phyloP scores from a whole-genome alignment of 2,329 filamentous ascomycete species.

The Annulohypoxylon truncatum region DNA sequence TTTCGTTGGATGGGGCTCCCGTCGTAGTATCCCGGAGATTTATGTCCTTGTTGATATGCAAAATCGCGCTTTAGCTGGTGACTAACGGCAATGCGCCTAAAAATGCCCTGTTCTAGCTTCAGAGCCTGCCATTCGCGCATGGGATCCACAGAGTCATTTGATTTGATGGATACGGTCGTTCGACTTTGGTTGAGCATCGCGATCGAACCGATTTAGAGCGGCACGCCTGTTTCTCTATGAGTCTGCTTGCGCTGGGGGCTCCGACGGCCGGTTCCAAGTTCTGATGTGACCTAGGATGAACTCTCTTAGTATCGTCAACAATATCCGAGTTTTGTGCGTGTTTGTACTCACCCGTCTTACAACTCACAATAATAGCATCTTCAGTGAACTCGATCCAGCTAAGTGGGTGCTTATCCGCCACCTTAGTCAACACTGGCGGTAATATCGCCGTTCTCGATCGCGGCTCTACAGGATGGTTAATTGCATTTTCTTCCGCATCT shows the following conservation, averaged over 20 bases:
- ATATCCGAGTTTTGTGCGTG: background rate
- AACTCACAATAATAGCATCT: slow-evolving; percentile 91
- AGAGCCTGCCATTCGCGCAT: background rate
- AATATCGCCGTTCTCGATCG: slow-evolving; percentile 84
- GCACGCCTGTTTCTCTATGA: slow-evolving; percentile 10
- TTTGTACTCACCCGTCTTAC: slow-evolving; percentile 79
- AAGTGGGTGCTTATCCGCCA: slow-evolving; percentile 85
- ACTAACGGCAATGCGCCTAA: background rate
- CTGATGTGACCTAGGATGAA: slow-evolving; percentile 53
- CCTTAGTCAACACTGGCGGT: slow-evolving; percentile 90
- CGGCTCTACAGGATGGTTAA: slow-evolving; percentile 86
- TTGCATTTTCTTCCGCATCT: slow-evolving; percentile 64
- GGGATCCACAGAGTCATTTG: slow-evolving; percentile 9
- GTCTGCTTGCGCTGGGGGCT: slow-evolving; percentile 49
- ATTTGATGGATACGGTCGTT: slow-evolving; percentile 4
- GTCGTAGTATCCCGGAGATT: slow-evolving; percentile 23
- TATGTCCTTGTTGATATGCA: slow-evolving; percentile 16
- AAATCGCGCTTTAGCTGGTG: slow-evolving; percentile 24
- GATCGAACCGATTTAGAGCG: background rate
- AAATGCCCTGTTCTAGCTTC: background rate
- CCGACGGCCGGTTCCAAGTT: slow-evolving; percentile 57
- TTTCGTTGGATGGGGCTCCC: slow-evolving; percentile 13
- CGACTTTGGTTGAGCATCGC: background rate
- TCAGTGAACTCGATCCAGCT: slow-evolving; percentile 95
- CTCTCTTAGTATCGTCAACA: slow-evolving; percentile 16